phyloP scores from a whole-genome alignment of 2,329 filamentous ascomycete genomes.

The Cordyceps militaris region DNA sequence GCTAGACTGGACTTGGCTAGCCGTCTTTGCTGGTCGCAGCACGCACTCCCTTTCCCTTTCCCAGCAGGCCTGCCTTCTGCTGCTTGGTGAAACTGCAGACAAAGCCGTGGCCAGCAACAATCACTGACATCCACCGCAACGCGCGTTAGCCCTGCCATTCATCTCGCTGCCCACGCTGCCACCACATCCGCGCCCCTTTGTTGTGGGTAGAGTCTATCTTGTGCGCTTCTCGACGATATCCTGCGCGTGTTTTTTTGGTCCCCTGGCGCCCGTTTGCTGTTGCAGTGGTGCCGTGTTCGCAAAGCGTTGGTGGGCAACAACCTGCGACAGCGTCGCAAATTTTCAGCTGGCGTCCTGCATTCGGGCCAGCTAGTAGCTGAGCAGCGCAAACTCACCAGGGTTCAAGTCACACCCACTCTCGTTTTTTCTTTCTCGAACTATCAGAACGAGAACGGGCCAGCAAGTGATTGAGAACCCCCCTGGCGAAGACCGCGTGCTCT shows the following conservation, averaged over 20 bases:
- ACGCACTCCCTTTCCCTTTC: not conserved
- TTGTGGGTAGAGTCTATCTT: conserved; percentile 4
- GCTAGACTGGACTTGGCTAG: not conserved
- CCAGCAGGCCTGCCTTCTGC: not conserved
- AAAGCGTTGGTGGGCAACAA: not conserved
- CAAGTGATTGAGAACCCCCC: not conserved
- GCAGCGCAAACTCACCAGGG: not conserved
- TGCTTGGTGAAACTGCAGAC: conserved; percentile 8
- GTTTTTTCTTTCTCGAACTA: not conserved
- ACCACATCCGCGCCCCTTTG: conserved; percentile 7
- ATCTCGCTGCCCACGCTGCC: conserved; percentile 11
- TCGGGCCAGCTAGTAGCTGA: not conserved
- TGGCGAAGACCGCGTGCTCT: not conserved
- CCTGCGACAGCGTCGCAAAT: conserved; percentile 7
- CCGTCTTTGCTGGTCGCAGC: not conserved
- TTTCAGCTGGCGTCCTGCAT: not conserved
- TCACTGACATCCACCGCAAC: conserved; percentile 12
- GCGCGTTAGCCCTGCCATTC: conserved; percentile 13
- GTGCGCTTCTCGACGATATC: not conserved
- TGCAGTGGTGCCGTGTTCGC: not conserved
- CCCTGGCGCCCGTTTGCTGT: not conserved
- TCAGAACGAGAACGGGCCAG: not conserved
- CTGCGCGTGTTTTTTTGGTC: not conserved
- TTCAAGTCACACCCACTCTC: conserved; percentile 4
- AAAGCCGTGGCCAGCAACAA: conserved; percentile 6